phyloP scores from a whole-genome alignment of 352 stramenopile species.

The Phytophthora cryptogea region DNA sequence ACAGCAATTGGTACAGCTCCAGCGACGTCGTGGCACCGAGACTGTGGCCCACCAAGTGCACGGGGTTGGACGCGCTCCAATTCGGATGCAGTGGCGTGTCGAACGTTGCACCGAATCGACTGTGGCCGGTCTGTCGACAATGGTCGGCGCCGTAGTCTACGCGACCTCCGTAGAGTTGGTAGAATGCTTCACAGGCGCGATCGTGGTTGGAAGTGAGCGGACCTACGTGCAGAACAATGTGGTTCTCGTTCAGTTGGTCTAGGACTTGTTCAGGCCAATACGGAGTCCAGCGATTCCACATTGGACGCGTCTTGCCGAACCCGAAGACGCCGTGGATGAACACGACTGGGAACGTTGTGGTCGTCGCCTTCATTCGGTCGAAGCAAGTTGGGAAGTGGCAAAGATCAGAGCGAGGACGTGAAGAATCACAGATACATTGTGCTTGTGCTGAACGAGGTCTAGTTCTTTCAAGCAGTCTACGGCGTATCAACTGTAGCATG shows the following conservation, averaged over 20 bases:
- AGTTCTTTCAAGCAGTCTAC: neutral
- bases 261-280: constrained; percentile 61
- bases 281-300: constrained; percentile 43
- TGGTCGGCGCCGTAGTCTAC: constrained; percentile 66
- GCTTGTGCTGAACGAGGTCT: constrained; percentile 12
- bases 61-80: constrained; percentile 50
- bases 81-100: constrained; percentile 28
- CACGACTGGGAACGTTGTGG: constrained; percentile 47
- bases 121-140: constrained; percentile 32
- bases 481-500: constrained; percentile 17
- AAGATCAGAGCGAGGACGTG: neutral
- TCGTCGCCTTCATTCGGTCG: constrained; percentile 11
- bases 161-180: constrained; percentile 56
- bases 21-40: constrained; percentile 57
- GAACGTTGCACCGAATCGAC: constrained; percentile 43
- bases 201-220: constrained; percentile 62
- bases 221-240: constrained; percentile 56
- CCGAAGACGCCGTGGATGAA: constrained; percentile 61
- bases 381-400: constrained; percentile 5
- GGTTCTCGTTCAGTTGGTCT: constrained; percentile 45
- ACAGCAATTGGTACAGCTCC: constrained; percentile 66
- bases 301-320: constrained; percentile 39
- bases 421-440: neutral
- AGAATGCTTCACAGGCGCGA: constrained; percentile 65
- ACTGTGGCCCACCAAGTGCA: constrained; percentile 68